These are phyloP conservation scores for Cryptococcus maquisensis DNA, from an alignment of 1,284 basidiomycete species.

Conservation along the genomic window DNA sequence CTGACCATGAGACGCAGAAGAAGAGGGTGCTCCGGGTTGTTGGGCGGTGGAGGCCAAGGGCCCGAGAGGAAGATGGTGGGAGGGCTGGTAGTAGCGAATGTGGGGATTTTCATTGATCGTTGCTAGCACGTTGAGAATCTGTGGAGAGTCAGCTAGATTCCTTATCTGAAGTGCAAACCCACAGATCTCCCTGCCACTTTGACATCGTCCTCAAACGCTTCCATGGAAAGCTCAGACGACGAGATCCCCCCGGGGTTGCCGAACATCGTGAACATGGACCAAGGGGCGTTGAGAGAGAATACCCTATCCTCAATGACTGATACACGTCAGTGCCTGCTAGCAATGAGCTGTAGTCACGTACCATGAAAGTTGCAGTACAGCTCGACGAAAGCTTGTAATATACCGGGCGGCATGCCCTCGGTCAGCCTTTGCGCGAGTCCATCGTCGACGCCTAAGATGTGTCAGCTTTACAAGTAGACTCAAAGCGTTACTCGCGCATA, in stretches of 20 bases:
- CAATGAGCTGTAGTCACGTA: conserved; percentile 43
- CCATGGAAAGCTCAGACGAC: conserved; percentile 61
- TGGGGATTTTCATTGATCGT: conserved; percentile 89
- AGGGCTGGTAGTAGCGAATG: conserved; percentile 88
- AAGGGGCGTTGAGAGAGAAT: conserved; percentile 71
- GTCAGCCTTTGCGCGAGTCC: conserved; percentile 68
- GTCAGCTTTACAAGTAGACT: neutral
- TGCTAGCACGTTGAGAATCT: conserved; percentile 88
- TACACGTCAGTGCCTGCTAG: neutral
- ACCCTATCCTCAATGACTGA: conserved; percentile 75
- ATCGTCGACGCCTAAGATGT: conserved; percentile 53
- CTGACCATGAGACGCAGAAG: conserved; percentile 28
- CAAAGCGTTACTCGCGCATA: conserved; percentile 45
- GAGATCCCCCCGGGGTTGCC: conserved; percentile 69
- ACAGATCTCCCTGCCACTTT: conserved; percentile 56
- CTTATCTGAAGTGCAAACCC: conserved; percentile 8
- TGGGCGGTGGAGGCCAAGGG: conserved; percentile 60
- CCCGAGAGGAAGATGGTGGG: conserved; percentile 78
- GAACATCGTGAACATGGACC: conserved; percentile 79
- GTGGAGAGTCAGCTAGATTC: neutral
- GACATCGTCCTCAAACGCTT: conserved; percentile 72
- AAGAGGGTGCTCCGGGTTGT: conserved; percentile 1
- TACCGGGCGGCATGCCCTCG: conserved; percentile 39
- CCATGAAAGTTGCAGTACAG: conserved; percentile 86
- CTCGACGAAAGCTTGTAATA: conserved; percentile 68